A percentile compares a stretch with the other conserved stretches of the same genome.
Conservation (phyloP, 1,139 yeast species). For the Candida tetrigidarum region DNA sequence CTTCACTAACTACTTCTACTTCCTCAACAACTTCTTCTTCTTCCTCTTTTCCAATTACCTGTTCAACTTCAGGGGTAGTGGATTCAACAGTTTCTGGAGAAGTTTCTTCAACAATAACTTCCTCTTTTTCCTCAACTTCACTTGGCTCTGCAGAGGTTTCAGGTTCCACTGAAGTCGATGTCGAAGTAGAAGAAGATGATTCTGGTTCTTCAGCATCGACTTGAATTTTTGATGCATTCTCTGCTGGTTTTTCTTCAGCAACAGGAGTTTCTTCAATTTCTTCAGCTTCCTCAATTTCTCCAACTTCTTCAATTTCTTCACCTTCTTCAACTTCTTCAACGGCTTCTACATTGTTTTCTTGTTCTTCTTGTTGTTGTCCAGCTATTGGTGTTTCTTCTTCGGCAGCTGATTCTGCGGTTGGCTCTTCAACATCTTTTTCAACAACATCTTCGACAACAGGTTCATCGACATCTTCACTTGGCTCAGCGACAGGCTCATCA, state of each 20-base stretch:
- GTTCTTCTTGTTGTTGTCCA: conserved; percentile 2
- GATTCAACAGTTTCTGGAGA: background rate
- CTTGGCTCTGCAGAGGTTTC: background rate
- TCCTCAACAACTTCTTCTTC: background rate
- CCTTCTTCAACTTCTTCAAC: conserved; percentile 1
- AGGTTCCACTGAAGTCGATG: too few species aligned
- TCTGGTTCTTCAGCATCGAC: background rate
- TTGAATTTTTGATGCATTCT: background rate
- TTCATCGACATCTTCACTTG: conserved; percentile 6
- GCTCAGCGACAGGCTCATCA: conserved; percentile 7
- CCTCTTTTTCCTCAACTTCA: background rate
- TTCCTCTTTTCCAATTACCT: background rate
- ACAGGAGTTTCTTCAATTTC: background rate
- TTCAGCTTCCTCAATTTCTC: background rate
- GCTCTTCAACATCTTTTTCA: background rate
- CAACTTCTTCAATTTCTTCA: background rate
- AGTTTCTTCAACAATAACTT: background rate
- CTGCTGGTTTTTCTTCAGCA: background rate
- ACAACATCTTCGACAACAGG: conserved; percentile 8
- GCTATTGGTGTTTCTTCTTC: conserved; percentile 9
- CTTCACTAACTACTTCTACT: background rate
- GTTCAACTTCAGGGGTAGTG: too few species aligned
- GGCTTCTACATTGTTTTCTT: conserved; percentile 1
- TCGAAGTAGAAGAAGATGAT: background rate
- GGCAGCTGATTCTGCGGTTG: conserved; percentile 13